Evolutionary conservation across 169 alveolate species (phyloP).

Genomic region (Eimeria falciformis): DNA sequence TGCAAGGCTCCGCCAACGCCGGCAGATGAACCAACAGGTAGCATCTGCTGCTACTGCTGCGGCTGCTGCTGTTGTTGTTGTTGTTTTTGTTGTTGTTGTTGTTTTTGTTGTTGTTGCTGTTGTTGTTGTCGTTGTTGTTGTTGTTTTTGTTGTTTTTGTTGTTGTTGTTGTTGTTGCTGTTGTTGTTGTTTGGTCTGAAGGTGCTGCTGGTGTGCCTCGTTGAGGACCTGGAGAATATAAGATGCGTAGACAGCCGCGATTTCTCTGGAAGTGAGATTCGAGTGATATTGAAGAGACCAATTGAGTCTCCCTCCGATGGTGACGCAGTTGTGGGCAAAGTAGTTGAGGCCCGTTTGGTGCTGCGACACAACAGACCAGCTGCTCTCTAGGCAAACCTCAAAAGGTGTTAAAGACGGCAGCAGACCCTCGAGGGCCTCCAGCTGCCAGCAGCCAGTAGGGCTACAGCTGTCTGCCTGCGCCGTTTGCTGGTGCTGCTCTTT

Average conservation of each 20-base stretch:
- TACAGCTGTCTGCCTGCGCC: background rate
- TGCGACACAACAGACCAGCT: constrained; percentile 77
- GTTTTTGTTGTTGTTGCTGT: background rate
- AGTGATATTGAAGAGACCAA: constrained; percentile 85
- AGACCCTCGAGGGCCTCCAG: constrained; percentile 27
- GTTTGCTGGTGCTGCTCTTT: constrained; percentile 9
- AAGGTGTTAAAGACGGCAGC: constrained; percentile 49
- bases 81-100: background rate
- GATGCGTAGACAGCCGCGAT: constrained; percentile 80
- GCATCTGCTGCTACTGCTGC: no score
- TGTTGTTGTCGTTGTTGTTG: background rate
- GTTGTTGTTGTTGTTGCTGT: background rate
- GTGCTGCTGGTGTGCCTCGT: constrained; percentile 48
- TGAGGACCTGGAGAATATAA: constrained; percentile 63
- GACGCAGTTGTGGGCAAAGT: constrained; percentile 84
- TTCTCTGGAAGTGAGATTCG: constrained; percentile 79
- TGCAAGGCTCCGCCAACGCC: no score
- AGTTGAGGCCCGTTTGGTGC: constrained; percentile 78
- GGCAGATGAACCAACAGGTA: no score
- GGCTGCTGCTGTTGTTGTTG: background rate
- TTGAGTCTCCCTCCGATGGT: constrained; percentile 81
- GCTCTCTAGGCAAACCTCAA: constrained; percentile 33
- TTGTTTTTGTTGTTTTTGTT: background rate
- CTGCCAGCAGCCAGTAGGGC: constrained; percentile 32
- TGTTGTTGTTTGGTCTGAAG: background rate